phyloP scores from a whole-genome alignment of 2,329 filamentous ascomycete species.

The Penicillium sp. region DNA sequence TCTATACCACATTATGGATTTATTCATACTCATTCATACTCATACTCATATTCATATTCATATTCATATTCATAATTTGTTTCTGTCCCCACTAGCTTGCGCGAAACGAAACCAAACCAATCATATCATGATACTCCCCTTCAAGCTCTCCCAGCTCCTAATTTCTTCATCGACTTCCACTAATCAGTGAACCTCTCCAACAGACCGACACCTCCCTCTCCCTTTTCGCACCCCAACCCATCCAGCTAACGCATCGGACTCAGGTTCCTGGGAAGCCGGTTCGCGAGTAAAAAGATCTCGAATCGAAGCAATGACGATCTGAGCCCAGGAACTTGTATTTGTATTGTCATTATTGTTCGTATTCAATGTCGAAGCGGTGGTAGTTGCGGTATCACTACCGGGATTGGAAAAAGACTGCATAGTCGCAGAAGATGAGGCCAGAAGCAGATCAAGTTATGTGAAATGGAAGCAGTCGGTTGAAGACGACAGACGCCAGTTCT shows the following conservation, averaged over 20 bases:
- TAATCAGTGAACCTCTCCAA: constrained; percentile 22
- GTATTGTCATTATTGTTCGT: background rate
- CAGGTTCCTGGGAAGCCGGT: constrained; percentile 2
- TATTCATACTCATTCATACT: constrained; percentile 6
- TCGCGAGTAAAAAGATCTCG: constrained; percentile 12
- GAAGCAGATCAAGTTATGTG: too few species aligned
- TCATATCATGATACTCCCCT: too few species aligned
- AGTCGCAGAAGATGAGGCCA: background rate
- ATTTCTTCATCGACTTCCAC: too few species aligned
- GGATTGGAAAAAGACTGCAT: background rate
- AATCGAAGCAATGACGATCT: constrained; percentile 15
- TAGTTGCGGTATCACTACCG: background rate
- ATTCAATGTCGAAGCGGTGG: background rate
- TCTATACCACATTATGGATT: constrained; percentile 26
- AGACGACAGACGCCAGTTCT: too few species aligned
- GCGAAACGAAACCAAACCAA: too few species aligned
- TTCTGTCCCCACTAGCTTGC: background rate
- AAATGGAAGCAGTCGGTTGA: too few species aligned
- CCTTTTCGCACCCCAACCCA: constrained; percentile 25
- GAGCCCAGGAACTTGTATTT: constrained; percentile 15
- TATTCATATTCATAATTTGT: background rate
- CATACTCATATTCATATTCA: background rate
- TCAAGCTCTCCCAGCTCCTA: too few species aligned
- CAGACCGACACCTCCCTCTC: constrained; percentile 23
- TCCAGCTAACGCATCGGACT: constrained; percentile 24